phyloP scores from a whole-genome alignment of 352 stramenopile species.

The Pythium angustatum region DNA sequence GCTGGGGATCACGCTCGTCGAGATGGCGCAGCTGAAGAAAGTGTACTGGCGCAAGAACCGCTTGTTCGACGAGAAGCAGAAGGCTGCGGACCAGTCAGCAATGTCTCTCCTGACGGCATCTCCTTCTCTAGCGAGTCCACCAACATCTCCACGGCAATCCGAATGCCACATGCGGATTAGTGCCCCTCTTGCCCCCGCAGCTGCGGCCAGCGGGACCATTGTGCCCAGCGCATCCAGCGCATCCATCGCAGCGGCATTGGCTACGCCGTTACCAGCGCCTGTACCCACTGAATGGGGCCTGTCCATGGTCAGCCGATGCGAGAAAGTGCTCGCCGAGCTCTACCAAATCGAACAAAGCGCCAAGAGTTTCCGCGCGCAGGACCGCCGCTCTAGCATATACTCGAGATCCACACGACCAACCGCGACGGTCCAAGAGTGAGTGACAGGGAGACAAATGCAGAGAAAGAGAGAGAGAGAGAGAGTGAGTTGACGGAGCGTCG shows the following conservation, averaged over 20 bases:
- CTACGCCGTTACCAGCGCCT: neutral
- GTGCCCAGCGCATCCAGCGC: too few relatives aligned
- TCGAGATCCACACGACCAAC: neutral
- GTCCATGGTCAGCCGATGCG: slow-evolving; percentile 44
- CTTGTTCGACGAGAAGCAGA: slow-evolving; percentile 26
- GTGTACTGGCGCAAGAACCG: slow-evolving; percentile 41
- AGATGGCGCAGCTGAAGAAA: slow-evolving; percentile 61
- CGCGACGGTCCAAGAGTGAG: too few relatives aligned
- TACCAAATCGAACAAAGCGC: slow-evolving; percentile 46
- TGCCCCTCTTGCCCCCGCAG: too few relatives aligned
- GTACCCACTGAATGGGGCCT: slow-evolving; percentile 15
- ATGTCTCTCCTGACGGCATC: neutral
- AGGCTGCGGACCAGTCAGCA: neutral
- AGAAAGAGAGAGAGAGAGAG: too few relatives aligned
- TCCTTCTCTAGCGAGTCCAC: neutral
- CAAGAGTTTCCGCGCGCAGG: slow-evolving; percentile 11
- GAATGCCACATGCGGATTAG: neutral
- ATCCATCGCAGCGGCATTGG: too few relatives aligned
- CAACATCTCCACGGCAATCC: neutral
- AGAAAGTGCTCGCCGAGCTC: slow-evolving; percentile 44
- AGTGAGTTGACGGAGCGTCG: neutral
- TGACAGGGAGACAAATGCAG: too few relatives aligned
- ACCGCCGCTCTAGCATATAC: neutral
- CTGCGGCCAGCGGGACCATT: too few relatives aligned
- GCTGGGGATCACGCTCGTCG: slow-evolving; percentile 51